A percentile compares a stretch with the other conserved stretches of the same genome.
These are phyloP conservation scores for Aspergillus proliferans DNA, from an alignment of 2,329 filamentous ascomycete genomes.

Conservation along the genomic window DNA sequence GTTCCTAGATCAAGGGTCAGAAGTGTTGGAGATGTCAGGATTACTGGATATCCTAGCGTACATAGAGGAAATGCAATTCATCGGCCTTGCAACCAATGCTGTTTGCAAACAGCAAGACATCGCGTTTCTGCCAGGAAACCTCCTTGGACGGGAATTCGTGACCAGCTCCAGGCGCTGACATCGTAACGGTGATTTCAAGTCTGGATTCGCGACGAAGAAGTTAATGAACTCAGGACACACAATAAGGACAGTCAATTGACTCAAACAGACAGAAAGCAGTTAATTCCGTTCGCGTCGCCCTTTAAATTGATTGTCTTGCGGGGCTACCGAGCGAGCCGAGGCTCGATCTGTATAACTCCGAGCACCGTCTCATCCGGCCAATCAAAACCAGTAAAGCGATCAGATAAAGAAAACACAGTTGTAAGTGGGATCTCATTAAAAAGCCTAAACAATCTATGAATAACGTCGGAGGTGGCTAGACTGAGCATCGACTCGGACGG, in stretches of 20 bases:
- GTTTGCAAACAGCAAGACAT: slow-evolving; percentile 82
- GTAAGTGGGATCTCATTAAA: neutral
- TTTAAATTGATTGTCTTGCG: slow-evolving; percentile 3
- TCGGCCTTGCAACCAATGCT: slow-evolving; percentile 80
- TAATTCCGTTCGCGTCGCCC: neutral
- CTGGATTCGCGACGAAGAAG: neutral
- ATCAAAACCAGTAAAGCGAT: neutral
- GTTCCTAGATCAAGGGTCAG: slow-evolving; percentile 53
- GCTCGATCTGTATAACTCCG: slow-evolving; percentile 1
- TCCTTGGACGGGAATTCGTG: slow-evolving; percentile 71
- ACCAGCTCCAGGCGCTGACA: slow-evolving; percentile 55
- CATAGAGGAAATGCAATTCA: slow-evolving; percentile 89
- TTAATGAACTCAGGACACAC: neutral
- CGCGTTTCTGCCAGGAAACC: slow-evolving; percentile 81
- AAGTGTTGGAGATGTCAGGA: neutral
- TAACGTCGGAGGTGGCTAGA: slow-evolving; percentile 34
- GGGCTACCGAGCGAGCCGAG: slow-evolving; percentile 10
- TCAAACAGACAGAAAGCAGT: neutral
- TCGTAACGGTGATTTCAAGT: slow-evolving; percentile 17
- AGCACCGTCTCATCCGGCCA: neutral
- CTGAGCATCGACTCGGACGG: slow-evolving; percentile 43
- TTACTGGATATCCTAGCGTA: slow-evolving; percentile 38
- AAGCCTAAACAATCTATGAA: slow-evolving; percentile 17
- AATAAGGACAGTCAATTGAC: neutral
- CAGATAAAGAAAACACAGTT: neutral